A percentile compares a stretch with the other conserved stretches of the same genome.
These are phyloP conservation scores for Mycosphaerella arachidis DNA, from an alignment of 2,329 filamentous ascomycete species.

Conservation along the genomic window DNA sequence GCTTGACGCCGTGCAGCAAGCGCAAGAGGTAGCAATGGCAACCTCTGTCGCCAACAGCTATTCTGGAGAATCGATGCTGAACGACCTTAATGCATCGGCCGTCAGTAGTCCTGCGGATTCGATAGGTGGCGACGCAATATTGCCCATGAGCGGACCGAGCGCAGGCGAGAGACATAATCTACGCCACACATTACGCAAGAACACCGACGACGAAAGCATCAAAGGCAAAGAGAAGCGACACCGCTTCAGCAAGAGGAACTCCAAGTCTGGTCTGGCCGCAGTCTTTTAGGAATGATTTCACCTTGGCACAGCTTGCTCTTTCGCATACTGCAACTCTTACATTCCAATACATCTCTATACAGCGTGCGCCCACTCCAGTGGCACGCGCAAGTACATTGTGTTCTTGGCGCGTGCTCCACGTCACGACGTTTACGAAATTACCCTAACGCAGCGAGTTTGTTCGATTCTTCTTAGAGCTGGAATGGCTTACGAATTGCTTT, in stretches of 20 bases:
- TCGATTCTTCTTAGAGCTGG: not conserved
- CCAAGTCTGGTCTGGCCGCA: conserved; percentile 86
- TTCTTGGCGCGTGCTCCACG: not conserved
- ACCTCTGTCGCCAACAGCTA: conserved; percentile 60
- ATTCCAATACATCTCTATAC: not conserved
- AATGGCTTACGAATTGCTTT: not conserved
- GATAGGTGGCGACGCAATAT: conserved; percentile 52
- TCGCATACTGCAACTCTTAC: not conserved
- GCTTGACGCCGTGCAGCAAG: conserved; percentile 82
- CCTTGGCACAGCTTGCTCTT: not conserved
- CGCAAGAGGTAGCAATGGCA: conserved; percentile 75
- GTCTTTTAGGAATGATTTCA: conserved; percentile 57
- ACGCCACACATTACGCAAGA: conserved; percentile 38
- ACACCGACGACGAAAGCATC: conserved; percentile 29
- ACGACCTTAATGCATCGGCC: conserved; percentile 41
- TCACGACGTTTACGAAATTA: conserved; percentile 2
- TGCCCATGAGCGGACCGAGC: conserved; percentile 27
- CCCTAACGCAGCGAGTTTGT: conserved; percentile 1
- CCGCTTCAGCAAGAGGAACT: conserved; percentile 85
- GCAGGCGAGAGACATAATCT: conserved; percentile 23
- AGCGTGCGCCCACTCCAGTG: not conserved
- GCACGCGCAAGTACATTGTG: not conserved
- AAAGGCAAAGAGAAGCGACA: conserved; percentile 47
- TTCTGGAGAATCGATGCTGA: conserved; percentile 48
- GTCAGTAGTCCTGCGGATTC: conserved; percentile 75